Evolutionary conservation across 177 flowering plant species (phyloP), one percentile per base, ranked within the genome.

Genomic region (Vitis hybrid): DNA sequence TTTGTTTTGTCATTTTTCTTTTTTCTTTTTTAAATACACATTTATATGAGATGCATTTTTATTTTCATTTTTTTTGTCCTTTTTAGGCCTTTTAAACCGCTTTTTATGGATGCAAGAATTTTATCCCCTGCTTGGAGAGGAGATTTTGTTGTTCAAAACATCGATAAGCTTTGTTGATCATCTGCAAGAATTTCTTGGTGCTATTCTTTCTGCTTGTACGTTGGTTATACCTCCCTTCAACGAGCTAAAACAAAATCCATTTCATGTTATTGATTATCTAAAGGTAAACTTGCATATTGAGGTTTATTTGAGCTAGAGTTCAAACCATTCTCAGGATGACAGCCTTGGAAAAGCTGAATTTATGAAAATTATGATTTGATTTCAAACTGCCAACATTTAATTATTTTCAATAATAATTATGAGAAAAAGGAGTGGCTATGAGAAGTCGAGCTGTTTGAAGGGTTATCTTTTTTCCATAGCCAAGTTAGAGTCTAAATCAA

Each of bases 161-260:
- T 72, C 97, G 11, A 76, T 87, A 75, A 85, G 97, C 80, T 95
- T 95, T 79, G 65, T 95, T 76, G 99, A 95, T 67, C 99, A 95
- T 82, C 72, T 95, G 59, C 99, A 95, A 78, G 98, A 92, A 75
- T 82, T 95, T 77, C 81, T 95, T 58, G 76, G 82, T 72, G 85
- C 96, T 65, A 64, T 88, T 73, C 90, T 95, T 68, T 68, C 88
- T 51, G 74, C 81, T 67, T 74, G 82, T 78, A 78, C 87, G 9
- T 68, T 95, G 81, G 82, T 95, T 61, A 76, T 92, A 60, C 98
- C 99, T 76, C 94, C 94, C 66, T 79, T 78, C 68, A 76, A 78
- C 64, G 78, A 73, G 77, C 74, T 89, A 63, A 89, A 81, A 73
- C 82, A 77, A 71, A 88, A 92, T 78, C 60, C 83, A 52, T 78